Percentiles rank a stretch among this genome's conserved stretches.
phyloP scores from a whole-genome alignment of 768 basidiomycete species.

The Lactarius sp. region DNA sequence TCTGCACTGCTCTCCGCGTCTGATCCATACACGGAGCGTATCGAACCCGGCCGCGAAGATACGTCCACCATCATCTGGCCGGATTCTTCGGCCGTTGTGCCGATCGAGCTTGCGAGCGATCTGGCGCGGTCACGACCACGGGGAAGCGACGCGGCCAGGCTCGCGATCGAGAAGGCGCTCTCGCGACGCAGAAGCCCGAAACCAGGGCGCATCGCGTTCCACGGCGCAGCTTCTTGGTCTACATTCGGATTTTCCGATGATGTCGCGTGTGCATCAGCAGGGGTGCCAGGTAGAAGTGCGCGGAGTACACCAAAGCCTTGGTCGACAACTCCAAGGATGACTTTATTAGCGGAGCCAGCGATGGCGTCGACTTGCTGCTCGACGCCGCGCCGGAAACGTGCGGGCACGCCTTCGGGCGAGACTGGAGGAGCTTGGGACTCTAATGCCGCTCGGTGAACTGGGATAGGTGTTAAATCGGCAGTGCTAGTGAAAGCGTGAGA shows the following conservation, averaged over 20 bases:
- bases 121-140: conserved; percentile 39
- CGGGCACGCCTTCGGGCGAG: conserved; percentile 42
- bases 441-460: conserved; percentile 52
- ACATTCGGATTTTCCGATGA: neutral
- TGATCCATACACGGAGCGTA: conserved; percentile 33
- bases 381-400: conserved; percentile 65
- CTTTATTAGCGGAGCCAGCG: conserved; percentile 75
- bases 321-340: conserved; percentile 81
- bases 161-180: conserved; percentile 79
- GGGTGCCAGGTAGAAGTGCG: conserved; percentile 57
- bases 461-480: conserved; percentile 77
- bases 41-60: conserved; percentile 47
- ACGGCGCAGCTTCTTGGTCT: conserved; percentile 36
- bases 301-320: conserved; percentile 84
- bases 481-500: conserved; percentile 42
- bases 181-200: conserved; percentile 71
- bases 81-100: conserved; percentile 33
- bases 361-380: conserved; percentile 77
- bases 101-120: conserved; percentile 28
- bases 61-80: conserved; percentile 58
- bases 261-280: conserved; percentile 28
- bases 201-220: conserved; percentile 44
- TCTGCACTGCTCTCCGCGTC: conserved; percentile 33
- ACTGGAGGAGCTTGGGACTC: conserved; percentile 40
- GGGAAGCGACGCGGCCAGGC: conserved; percentile 63